Percentiles rank a stretch among this genome's conserved stretches.
Conservation (phyloP, 257 asterid genomes). For the Cruciata laevipes region DNA sequence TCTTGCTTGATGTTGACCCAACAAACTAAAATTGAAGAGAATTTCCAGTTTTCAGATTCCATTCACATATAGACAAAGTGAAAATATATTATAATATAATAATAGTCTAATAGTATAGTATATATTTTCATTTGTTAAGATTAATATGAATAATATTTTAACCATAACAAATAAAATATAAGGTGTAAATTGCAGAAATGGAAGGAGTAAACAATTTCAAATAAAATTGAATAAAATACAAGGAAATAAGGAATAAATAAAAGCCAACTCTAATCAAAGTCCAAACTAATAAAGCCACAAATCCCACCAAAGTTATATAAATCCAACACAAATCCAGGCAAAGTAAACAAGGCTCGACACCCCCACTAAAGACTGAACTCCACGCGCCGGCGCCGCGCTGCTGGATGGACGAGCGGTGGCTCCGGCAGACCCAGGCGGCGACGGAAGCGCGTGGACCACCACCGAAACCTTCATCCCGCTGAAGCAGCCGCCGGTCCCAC, state of each 20-base stretch:
- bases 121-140: too few species aligned
- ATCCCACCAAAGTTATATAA: slow-evolving; percentile 15
- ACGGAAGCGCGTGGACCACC: slow-evolving; percentile 59
- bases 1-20: too few species aligned
- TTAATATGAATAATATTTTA: too few species aligned
- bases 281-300: neutral
- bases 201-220: neutral
- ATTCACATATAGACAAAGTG: too few species aligned
- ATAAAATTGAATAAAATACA: neutral
- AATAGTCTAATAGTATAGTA: too few species aligned
- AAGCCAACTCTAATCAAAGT: neutral
- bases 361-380: slow-evolving; percentile 2
- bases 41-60: too few species aligned
- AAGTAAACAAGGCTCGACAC: slow-evolving; percentile 19
- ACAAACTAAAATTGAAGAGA: too few species aligned
- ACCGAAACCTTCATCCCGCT: slow-evolving; percentile 86
- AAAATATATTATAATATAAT: too few species aligned
- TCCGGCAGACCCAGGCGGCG: slow-evolving; percentile 49
- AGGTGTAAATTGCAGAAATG: too few species aligned
- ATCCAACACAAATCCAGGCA: slow-evolving; percentile 26
- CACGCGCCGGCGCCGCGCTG: slow-evolving; percentile 33
- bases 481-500: slow-evolving; percentile 80
- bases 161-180: too few species aligned
- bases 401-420: slow-evolving; percentile 25
- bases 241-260: neutral